Base-by-base conservation (phyloP, 495 filamentous ascomycete species). In the Articulospora tetracladia region DNA sequence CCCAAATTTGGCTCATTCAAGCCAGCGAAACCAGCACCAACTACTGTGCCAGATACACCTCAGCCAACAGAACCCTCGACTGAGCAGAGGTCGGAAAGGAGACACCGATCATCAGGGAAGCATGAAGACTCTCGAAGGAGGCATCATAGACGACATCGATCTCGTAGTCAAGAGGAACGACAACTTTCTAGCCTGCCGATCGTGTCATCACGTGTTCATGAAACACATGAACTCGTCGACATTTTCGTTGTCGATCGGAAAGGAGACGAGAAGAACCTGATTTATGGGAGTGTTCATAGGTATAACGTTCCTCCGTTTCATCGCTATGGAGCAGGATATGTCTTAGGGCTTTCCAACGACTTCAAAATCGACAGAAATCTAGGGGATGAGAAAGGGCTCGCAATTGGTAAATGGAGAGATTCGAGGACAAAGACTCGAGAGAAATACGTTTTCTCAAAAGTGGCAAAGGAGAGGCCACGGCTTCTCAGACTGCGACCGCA, bases 1-100 rank as follows among this genome's bases (percentile, higher is more conserved):
- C 87, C 87, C 28, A 88, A 82, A 46, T 91, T 91, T 62, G 76
- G 76, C 46, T 90, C 87, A 60, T 91, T 89, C 77, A 86, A 80
- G 61, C 78, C 82, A n/a, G 39, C 39, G 34, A 81, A 79, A 49
- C 59, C 68, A 55, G 59, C 72, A 46, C 51, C 68, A 15, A 53
- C 70, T 32, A 15, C 56, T 19, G 30, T 34, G 3, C 0, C 3
- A 44, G 50, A 59, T 26, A 24, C 52, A 20, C 19, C 46, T 30
- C 46, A 58, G 26, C 24, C 28, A 4, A 57, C 44, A n/a, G 50
- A 23, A 34, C 27, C 32, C 15, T 13, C 30, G 12, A 7, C 44
- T 19, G 19, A 41, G 12, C 27, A 59, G 12, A 19, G 13, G n/a
- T 4, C 25, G 11, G 26, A 30, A 15, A n/a, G 23, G 27, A 57